These are phyloP conservation scores for Trichoderma citrinoviride DNA, from an alignment of 2,329 filamentous ascomycete species.

Conservation along the genomic window DNA sequence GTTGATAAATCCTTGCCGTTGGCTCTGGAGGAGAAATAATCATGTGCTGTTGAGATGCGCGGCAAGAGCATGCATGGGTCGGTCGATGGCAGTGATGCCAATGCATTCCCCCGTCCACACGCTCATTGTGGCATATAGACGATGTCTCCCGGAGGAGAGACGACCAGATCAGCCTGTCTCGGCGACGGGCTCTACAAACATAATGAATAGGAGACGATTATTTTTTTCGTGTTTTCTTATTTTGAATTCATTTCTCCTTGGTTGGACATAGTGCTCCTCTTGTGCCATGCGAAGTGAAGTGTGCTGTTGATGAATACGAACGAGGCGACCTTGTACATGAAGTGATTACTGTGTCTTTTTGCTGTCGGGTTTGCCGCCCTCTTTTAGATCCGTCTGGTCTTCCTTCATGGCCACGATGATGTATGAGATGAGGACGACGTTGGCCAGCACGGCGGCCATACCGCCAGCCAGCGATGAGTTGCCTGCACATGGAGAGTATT, in stretches of 20 bases:
- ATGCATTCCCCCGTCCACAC: constrained; percentile 26
- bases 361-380: constrained; percentile 42
- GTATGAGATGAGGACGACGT: constrained; percentile 87
- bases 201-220: constrained; percentile 19
- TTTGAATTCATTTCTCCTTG: neutral
- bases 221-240: neutral
- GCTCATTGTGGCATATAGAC: constrained; percentile 27
- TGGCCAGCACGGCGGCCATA: constrained; percentile 83
- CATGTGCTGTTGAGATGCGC: constrained; percentile 1
- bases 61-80: constrained; percentile 15
- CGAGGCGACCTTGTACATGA: neutral
- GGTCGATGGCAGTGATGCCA: constrained; percentile 21
- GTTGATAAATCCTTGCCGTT: constrained; percentile 19
- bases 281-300: neutral
- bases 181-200: constrained; percentile 24
- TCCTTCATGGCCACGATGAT: constrained; percentile 89
- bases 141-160: constrained; percentile 16
- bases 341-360: constrained; percentile 49
- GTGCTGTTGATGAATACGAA: neutral
- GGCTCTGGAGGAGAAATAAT: constrained; percentile 12
- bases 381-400: constrained; percentile 57
- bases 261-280: neutral
- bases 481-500: constrained; percentile 48
- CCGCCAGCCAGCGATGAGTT: constrained; percentile 87
- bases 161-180: constrained; percentile 7